phyloP scores from a whole-genome alignment of 2,329 filamentous ascomycete genomes.

The Aspergillus intermedius region DNA sequence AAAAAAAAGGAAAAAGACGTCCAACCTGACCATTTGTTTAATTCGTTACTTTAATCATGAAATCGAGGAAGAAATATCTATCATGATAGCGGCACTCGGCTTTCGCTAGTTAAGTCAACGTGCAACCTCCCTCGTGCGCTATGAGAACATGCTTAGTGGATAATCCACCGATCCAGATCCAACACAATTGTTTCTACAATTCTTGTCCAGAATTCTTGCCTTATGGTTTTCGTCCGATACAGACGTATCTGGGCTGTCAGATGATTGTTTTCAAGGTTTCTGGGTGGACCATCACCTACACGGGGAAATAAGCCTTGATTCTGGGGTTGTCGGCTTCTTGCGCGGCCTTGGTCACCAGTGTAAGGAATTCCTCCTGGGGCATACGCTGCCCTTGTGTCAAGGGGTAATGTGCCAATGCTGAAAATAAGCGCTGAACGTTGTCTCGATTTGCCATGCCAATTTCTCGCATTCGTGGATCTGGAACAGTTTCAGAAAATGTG shows the following conservation, averaged over 20 bases:
- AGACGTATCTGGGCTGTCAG: slow-evolving; percentile 34
- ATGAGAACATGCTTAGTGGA: not conserved
- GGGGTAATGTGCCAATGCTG: slow-evolving; percentile 38
- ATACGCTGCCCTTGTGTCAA: slow-evolving; percentile 39
- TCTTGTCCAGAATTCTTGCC: not conserved
- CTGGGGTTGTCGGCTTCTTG: slow-evolving; percentile 31
- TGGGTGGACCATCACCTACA: slow-evolving; percentile 27
- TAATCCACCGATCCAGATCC: not conserved
- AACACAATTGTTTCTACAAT: not conserved
- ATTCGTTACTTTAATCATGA: no score
- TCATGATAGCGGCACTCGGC: no score
- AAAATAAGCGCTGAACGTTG: slow-evolving; percentile 33
- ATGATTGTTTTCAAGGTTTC: not conserved
- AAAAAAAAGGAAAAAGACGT: no score
- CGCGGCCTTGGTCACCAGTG: slow-evolving; percentile 31
- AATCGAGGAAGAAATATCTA: no score
- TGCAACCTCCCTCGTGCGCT: no score
- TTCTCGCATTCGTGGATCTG: slow-evolving; percentile 36
- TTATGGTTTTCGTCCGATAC: slow-evolving; percentile 35
- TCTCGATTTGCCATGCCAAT: slow-evolving; percentile 37
- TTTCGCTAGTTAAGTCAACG: no score
- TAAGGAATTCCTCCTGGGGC: slow-evolving; percentile 31
- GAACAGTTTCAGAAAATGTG: slow-evolving; percentile 14
- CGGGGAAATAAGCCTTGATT: slow-evolving; percentile 41
- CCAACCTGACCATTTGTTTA: no score